A percentile compares a stretch with the other conserved stretches of the same genome.
Conservation (phyloP, 805 yeast species). For the Ogataea glucozyma region DNA sequence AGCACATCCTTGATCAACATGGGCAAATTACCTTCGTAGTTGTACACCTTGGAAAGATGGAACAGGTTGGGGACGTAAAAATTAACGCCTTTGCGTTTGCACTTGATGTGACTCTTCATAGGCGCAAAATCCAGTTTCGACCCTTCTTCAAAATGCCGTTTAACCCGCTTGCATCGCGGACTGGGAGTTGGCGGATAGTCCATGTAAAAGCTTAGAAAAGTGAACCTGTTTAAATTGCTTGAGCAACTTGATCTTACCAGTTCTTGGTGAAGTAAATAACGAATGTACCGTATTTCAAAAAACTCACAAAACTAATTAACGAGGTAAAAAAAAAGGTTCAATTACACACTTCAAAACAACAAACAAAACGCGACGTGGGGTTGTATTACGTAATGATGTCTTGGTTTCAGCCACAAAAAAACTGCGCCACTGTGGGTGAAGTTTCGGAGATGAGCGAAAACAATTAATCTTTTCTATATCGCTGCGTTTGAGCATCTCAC, state of each 20-base stretch:
- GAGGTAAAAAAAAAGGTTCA: too few species aligned
- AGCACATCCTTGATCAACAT: slow-evolving; percentile 35
- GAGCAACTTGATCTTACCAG: neutral
- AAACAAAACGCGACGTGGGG: too few species aligned
- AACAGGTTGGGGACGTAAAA: slow-evolving; percentile 40
- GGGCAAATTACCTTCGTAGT: slow-evolving; percentile 28
- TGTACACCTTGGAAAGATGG: slow-evolving; percentile 34
- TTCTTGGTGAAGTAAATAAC: too few species aligned
- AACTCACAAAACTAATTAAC: too few species aligned
- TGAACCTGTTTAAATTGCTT: neutral
- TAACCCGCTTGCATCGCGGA: slow-evolving; percentile 5
- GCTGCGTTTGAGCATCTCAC: neutral
- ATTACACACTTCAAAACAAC: too few species aligned
- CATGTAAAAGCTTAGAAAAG: neutral
- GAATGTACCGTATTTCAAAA: too few species aligned
- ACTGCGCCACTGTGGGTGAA: neutral
- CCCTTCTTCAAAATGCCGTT: slow-evolving; percentile 5
- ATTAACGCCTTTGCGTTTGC: slow-evolving; percentile 26
- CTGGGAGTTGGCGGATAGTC: neutral
- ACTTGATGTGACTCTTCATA: slow-evolving; percentile 27
- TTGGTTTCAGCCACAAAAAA: neutral
- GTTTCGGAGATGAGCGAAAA: slow-evolving; percentile 9
- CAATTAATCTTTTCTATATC: neutral
- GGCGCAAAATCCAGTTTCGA: slow-evolving; percentile 17
- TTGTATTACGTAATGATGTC: too few species aligned